Base-by-base conservation (phyloP, 164 flowering plant genomes). In the Vitis vinifera region DNA sequence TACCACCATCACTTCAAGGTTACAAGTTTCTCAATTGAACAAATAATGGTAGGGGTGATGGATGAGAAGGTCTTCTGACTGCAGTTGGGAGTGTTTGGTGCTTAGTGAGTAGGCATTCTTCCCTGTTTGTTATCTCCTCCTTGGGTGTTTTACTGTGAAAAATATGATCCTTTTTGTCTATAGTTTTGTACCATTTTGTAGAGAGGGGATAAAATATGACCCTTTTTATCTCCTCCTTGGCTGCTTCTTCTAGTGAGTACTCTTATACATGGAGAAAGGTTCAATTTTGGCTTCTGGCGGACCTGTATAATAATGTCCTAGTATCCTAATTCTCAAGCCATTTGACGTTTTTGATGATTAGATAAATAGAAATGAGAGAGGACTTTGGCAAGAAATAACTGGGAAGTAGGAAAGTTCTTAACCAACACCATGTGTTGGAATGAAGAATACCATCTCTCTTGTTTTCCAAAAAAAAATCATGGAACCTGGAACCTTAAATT, bases 1-100 rank as follows among this genome's bases (percentile, higher is more conserved):
- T 91, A 59, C 97, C 97, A 14, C 83, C 87, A 1, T 86, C 92
- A 9, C 82, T 91, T 69, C 77, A 86, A 58, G 90, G 87, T 17
- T 79, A 78, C 75, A 89, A 84, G 80, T 91, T 91, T 66, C 89
- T 93, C 4, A 69, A 87, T 57, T 92, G 93, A 89, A 89, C 93
- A 50, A 47, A 19, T 9, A 29, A 72, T 63, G 52, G 59, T 29
- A 17, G 19, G 48, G 11, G 5, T 37, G n/a, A 62, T 16, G 19
- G 60, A 72, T 63, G 74, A 70, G 37, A 55, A 3, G 55, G 63
- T 63, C 1, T 9, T 14, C 15, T 66, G 16, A 29, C 55, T 37
- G 2, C 47, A 12, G 0, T 52, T 13, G 7, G 16, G 13, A 13
- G 51, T 23, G 62, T 63, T 66, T 29, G 52, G 6, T 55, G 27